These are phyloP conservation scores for Fusarium phyllophilum DNA, from an alignment of 2,329 filamentous ascomycete species.

Conservation along the genomic window DNA sequence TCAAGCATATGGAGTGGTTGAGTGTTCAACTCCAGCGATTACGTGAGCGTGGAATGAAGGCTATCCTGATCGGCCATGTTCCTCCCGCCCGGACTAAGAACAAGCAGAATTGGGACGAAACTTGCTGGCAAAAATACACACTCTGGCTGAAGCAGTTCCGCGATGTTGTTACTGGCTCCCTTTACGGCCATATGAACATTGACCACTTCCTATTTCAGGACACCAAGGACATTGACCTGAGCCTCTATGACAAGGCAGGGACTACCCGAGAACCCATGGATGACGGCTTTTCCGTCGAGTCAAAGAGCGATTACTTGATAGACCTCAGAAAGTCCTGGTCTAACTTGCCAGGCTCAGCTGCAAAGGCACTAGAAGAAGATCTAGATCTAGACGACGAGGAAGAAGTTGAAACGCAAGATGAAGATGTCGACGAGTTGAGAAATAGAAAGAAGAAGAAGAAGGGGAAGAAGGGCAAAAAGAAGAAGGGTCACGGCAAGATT, in stretches of 20 bases:
- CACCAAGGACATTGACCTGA: constrained; percentile 76
- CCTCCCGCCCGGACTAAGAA: constrained; percentile 86
- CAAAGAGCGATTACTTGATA: constrained; percentile 76
- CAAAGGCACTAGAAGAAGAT: constrained; percentile 32
- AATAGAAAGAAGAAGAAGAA: constrained; percentile 32
- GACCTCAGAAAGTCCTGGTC: constrained; percentile 84
- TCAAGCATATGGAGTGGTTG: constrained; percentile 96
- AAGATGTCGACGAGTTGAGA: constrained; percentile 28
- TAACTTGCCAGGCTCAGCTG: constrained; percentile 69
- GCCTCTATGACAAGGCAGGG: constrained; percentile 45
- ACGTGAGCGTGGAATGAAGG: constrained; percentile 88
- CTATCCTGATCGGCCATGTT: constrained; percentile 92
- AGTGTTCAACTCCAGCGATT: constrained; percentile 87
- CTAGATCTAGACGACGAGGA: constrained; percentile 31
- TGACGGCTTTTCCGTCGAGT: constrained; percentile 68
- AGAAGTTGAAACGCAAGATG: constrained; percentile 25
- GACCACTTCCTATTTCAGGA: constrained; percentile 97
- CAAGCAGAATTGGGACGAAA: constrained; percentile 94
- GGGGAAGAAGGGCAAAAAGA: constrained; percentile 57
- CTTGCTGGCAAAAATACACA: constrained; percentile 97
- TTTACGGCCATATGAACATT: constrained; percentile 98
- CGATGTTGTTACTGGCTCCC: constrained; percentile 81
- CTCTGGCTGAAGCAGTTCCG: constrained; percentile 91
- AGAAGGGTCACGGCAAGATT: constrained; percentile 66
- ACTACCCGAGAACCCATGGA: constrained; percentile 49